Conservation (phyloP, 257 asterid species). For the Petunia secreta region DNA sequence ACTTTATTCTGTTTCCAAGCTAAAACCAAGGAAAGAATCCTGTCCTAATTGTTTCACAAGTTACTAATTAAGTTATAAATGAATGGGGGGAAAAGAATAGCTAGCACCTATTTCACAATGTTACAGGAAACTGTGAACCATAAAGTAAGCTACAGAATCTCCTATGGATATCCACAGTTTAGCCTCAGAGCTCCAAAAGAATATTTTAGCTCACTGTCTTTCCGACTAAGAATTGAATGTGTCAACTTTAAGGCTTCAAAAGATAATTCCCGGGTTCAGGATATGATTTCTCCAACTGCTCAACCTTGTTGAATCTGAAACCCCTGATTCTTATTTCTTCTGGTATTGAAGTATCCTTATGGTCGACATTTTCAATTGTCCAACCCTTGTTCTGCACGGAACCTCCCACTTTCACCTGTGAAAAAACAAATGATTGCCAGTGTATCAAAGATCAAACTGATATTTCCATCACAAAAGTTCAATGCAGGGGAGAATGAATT, state of each 20-base stretch:
- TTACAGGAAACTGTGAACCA: background rate
- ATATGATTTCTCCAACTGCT: constrained; percentile 67
- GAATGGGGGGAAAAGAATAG: background rate
- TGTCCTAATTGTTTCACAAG: background rate
- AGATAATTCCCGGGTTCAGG: constrained; percentile 63
- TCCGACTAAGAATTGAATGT: background rate
- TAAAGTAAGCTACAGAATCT: background rate
- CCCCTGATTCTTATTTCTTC: constrained; percentile 97
- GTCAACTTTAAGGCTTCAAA: constrained; percentile 42
- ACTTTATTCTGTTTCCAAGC: constrained; percentile 11
- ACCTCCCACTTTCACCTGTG: constrained; percentile 79
- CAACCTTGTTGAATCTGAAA: constrained; percentile 67
- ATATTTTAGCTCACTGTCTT: background rate
- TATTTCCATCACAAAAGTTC: background rate
- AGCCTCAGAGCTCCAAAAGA: background rate
- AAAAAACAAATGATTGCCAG: background rate
- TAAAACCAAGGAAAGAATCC: background rate
- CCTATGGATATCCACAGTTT: background rate
- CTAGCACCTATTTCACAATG: constrained; percentile 21
- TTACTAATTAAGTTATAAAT: constrained; percentile 5
- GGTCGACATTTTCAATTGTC: constrained; percentile 74
- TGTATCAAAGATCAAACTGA: background rate
- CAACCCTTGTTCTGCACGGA: constrained; percentile 77
- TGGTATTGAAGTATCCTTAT: constrained; percentile 60
- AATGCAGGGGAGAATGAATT: background rate